Evolutionary conservation across 805 yeast species (phyloP).

Genomic region (Ogataea parapolymorpha): DNA sequence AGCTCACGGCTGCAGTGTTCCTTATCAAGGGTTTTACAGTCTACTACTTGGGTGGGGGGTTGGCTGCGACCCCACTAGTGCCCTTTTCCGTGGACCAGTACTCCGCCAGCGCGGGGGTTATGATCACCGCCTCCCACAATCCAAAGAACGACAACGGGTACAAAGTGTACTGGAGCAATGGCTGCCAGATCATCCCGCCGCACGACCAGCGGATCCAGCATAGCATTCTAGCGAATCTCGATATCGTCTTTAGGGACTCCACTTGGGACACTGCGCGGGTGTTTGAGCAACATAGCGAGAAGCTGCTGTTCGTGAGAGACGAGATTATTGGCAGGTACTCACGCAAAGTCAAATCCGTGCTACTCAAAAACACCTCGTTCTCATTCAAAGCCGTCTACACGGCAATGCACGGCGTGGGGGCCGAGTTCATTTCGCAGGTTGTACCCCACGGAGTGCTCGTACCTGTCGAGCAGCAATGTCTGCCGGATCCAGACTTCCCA

Average conservation of each 20-base stretch:
- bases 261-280: constrained; percentile 33
- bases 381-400: constrained; percentile 69
- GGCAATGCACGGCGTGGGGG: constrained; percentile 95
- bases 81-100: constrained; percentile 75
- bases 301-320: constrained; percentile 39
- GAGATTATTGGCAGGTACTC: constrained; percentile 44
- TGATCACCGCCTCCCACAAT: constrained; percentile 90
- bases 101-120: constrained; percentile 74
- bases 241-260: constrained; percentile 52
- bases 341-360: constrained; percentile 26
- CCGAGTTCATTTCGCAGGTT: constrained; percentile 49
- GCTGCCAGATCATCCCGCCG: constrained; percentile 95
- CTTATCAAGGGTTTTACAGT: constrained; percentile 66
- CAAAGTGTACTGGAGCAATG: constrained; percentile 90
- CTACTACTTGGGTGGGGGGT: constrained; percentile 49
- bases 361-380: constrained; percentile 33
- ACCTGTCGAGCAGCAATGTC: constrained; percentile 59
- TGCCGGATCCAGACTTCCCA: constrained; percentile 82
- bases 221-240: constrained; percentile 55
- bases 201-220: constrained; percentile 73
- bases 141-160: constrained; percentile 89
- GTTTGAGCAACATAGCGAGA: constrained; percentile 14
- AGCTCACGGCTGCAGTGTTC: constrained; percentile 73
- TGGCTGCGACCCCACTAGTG: constrained; percentile 85
- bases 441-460: constrained; percentile 31